Evolutionary conservation across 2,329 filamentous ascomycete genomes (phyloP).

Genomic region (Trichoderma afroharzianum): DNA sequence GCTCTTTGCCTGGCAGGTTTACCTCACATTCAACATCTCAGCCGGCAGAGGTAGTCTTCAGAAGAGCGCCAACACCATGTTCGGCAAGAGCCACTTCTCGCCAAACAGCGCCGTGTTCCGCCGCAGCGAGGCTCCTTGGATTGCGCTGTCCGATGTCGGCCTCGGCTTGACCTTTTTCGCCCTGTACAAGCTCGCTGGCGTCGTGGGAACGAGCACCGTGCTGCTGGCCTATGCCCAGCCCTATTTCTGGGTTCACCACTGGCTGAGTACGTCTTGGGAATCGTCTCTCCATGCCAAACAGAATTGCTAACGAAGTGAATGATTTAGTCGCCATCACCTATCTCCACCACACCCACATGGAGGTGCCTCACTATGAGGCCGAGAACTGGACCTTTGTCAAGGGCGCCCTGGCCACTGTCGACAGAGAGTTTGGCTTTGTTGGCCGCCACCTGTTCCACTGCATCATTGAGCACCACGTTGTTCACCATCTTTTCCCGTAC

Average conservation of each 20-base stretch:
- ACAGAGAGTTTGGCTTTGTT: slow-evolving; percentile 60
- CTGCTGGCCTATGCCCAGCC: slow-evolving; percentile 59
- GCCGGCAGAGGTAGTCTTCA: not conserved
- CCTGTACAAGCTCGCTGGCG: slow-evolving; percentile 55
- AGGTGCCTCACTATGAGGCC: slow-evolving; percentile 47
- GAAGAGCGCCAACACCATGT: slow-evolving; percentile 23
- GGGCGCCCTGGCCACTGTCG: slow-evolving; percentile 58
- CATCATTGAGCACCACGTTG: slow-evolving; percentile 57
- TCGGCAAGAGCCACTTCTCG: slow-evolving; percentile 54
- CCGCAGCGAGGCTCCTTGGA: slow-evolving; percentile 51
- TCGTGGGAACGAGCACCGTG: slow-evolving; percentile 43
- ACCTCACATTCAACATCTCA: slow-evolving; percentile 58
- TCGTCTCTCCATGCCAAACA: not conserved
- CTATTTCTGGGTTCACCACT: slow-evolving; percentile 69
- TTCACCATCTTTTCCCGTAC: slow-evolving; percentile 53
- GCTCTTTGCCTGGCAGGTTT: slow-evolving; percentile 61
- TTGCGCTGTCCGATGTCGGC: slow-evolving; percentile 59
- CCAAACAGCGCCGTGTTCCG: slow-evolving; percentile 60
- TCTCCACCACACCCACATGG: slow-evolving; percentile 54
- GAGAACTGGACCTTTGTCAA: slow-evolving; percentile 59
- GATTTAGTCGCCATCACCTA: slow-evolving; percentile 66
- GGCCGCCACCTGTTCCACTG: slow-evolving; percentile 61
- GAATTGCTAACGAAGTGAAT: not conserved
- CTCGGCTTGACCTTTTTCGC: slow-evolving; percentile 47
- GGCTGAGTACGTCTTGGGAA: slow-evolving; percentile 50